These are phyloP conservation scores for Trichoderma sp. DNA, from an alignment of 2,329 filamentous ascomycete species.

Conservation along the genomic window DNA sequence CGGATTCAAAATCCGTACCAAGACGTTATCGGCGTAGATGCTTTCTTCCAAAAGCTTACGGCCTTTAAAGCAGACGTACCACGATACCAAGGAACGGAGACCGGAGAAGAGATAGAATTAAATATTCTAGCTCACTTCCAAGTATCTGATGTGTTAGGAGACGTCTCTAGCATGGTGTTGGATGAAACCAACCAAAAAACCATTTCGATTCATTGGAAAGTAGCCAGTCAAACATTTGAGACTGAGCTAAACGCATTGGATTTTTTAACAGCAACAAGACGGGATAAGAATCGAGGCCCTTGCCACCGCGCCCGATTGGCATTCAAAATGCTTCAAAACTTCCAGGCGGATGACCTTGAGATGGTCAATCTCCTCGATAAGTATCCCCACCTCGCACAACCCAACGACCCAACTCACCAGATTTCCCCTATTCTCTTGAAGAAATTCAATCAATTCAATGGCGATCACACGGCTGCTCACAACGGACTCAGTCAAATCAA, in stretches of 20 bases:
- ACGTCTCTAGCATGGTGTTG: constrained; percentile 22
- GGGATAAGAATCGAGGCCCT: constrained; percentile 22
- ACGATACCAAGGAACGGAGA: no score
- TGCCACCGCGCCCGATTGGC: constrained; percentile 26
- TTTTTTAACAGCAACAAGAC: constrained; percentile 26
- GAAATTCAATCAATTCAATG: constrained; percentile 35
- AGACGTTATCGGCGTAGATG: no score
- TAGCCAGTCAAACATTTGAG: constrained; percentile 30
- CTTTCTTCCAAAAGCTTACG: no score
- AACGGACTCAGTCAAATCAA: constrained; percentile 36
- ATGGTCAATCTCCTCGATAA: constrained; percentile 26
- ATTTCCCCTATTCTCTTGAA: constrained; percentile 29
- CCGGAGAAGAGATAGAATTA: constrained; percentile 28
- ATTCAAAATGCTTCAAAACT: constrained; percentile 35
- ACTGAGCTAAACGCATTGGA: constrained; percentile 33
- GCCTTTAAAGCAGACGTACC: constrained; percentile 36
- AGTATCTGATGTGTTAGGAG: constrained; percentile 45
- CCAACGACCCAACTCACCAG: constrained; percentile 19
- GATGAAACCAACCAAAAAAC: constrained; percentile 22
- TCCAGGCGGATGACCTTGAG: constrained; percentile 24
- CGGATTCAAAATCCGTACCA: no score
- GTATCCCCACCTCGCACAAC: constrained; percentile 37
- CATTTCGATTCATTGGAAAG: constrained; percentile 31
- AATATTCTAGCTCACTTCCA: constrained; percentile 64
- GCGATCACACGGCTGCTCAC: constrained; percentile 39